Conservation (phyloP, 2,329 filamentous ascomycete genomes). For the Hirsutella rhossiliensis region DNA sequence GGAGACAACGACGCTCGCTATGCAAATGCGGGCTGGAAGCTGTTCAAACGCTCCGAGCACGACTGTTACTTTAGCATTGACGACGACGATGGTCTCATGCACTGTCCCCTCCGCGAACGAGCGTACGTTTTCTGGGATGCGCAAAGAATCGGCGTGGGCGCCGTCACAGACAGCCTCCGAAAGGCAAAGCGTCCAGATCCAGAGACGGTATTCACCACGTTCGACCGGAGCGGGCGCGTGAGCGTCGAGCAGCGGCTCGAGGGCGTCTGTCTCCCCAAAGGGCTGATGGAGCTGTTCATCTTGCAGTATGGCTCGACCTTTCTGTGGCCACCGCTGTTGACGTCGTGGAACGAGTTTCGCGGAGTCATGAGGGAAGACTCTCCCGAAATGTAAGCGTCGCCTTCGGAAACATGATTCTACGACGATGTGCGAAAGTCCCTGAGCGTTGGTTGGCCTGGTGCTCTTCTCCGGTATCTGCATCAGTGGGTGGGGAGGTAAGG, state of each 20-base stretch:
- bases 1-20: background rate
- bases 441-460: too few relatives aligned
- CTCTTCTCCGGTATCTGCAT: too few relatives aligned
- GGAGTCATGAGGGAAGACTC: too few relatives aligned
- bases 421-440: too few relatives aligned
- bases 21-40: background rate
- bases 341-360: too few relatives aligned
- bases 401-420: too few relatives aligned
- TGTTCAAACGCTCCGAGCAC: background rate
- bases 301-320: too few relatives aligned
- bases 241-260: background rate
- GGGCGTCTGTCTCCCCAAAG: background rate
- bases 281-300: too few relatives aligned
- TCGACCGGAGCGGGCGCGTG: background rate
- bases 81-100: background rate
- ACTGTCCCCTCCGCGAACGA: background rate
- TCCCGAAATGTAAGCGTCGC: too few relatives aligned
- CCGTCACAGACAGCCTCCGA: background rate
- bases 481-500: too few relatives aligned
- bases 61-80: background rate
- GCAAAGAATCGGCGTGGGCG: background rate
- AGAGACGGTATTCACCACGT: background rate
- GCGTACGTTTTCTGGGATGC: background rate
- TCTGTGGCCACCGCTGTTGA: too few relatives aligned
- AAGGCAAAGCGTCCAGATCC: background rate